Evolutionary conservation across 2,329 filamentous ascomycete genomes (phyloP).

Genomic region (Colletotrichum magnum): DNA sequence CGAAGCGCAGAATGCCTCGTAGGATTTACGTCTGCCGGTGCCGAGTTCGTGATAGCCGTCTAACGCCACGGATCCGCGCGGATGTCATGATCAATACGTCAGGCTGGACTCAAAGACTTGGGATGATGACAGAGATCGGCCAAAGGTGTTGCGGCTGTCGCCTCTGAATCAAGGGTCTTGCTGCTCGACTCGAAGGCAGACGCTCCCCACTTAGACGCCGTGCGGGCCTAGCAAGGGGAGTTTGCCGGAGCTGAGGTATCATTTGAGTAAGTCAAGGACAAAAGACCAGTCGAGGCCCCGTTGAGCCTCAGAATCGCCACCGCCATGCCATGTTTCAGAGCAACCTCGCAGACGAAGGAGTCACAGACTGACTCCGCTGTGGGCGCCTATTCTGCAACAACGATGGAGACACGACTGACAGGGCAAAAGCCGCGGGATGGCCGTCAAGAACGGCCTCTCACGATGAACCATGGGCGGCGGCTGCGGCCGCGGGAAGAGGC

Average conservation of each 20-base stretch:
- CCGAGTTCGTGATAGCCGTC: conserved; percentile 16
- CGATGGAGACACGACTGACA: neutral
- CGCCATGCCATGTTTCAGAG: conserved; percentile 17
- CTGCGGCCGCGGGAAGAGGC: conserved; percentile 27
- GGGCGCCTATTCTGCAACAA: conserved; percentile 8
- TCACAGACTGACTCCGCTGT: conserved; percentile 18
- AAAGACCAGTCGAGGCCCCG: conserved; percentile 16
- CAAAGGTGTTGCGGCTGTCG: conserved; percentile 6
- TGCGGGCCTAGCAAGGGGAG: conserved; percentile 8
- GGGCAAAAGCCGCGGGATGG: neutral
- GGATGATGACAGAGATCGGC: conserved; percentile 7
- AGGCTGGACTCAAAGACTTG: conserved; percentile 1
- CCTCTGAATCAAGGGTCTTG: neutral
- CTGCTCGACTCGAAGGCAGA: conserved; percentile 3
- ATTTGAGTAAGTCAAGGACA: neutral
- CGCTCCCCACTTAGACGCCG: conserved; percentile 19
- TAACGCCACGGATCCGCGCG: conserved; percentile 29
- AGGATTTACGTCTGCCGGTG: conserved; percentile 30
- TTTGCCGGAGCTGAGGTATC: conserved; percentile 21
- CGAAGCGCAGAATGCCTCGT: conserved; percentile 33
- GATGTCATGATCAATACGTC: conserved; percentile 30
- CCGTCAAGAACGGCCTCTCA: neutral
- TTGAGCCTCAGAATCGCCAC: conserved; percentile 38
- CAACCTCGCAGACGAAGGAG: conserved; percentile 6
- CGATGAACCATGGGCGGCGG: conserved; percentile 1